Conservation (phyloP, 116 monocot genomes). For the Papilionanthe hybrid region DNA sequence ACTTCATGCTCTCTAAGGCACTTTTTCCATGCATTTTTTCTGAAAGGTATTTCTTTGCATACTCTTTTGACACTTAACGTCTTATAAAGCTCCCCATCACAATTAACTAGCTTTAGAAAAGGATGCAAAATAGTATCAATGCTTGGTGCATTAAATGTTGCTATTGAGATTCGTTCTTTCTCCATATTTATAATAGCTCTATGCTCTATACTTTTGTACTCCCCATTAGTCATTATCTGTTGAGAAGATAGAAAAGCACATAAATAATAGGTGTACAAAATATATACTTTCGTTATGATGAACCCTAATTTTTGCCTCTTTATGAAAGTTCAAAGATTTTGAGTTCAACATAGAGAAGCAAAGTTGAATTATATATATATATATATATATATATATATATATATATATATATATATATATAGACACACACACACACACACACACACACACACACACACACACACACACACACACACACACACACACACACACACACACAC, state of each 20-base stretch:
- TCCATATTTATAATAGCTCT: neutral
- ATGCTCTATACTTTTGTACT: constrained; percentile 10
- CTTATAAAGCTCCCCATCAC: neutral
- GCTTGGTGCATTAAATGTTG: neutral
- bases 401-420: too few relatives aligned
- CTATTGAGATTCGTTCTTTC: neutral
- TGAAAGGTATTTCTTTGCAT: neutral
- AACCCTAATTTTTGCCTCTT: too few relatives aligned
- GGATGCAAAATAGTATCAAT: neutral
- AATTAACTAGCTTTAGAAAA: neutral
- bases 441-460: too few relatives aligned
- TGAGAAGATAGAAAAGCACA: neutral
- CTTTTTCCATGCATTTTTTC: neutral
- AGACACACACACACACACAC: too few relatives aligned
- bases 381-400: too few relatives aligned
- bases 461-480: too few relatives aligned
- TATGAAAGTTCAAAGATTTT: too few relatives aligned
- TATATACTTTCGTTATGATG: too few relatives aligned
- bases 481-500: too few relatives aligned
- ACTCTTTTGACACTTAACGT: neutral
- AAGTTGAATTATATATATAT: too few relatives aligned
- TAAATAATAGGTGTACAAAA: neutral
- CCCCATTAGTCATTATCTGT: neutral
- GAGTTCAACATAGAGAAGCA: too few relatives aligned
- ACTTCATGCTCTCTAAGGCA: neutral